Base-by-base conservation (phyloP, 1,284 basidiomycete genomes). In the Tetrapyrgos nigripes region DNA sequence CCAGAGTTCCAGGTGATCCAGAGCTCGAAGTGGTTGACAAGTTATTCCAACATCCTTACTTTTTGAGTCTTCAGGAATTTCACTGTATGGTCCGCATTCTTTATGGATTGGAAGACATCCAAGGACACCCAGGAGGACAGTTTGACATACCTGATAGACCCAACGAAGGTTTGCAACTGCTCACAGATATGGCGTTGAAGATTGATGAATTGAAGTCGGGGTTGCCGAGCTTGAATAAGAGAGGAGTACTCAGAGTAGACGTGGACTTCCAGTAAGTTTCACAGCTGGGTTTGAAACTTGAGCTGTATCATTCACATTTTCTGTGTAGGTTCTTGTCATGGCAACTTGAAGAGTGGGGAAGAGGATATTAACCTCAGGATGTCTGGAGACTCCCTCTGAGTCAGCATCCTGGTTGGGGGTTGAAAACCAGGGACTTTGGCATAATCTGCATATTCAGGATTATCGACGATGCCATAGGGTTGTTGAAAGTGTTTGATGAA, bases 111-210 rank as follows among this genome's bases (percentile, higher is more conserved):
- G 19, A 44, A 21, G 37, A 29, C 21, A 40, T 53, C 28, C n/a
- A 44, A 8, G 50, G 50, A 10, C 50, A 52, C 37, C 50, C 50
- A 43, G 37, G 19, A 24, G 33, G 13, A 40, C 40, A 33, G 50
- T 52, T 40, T 24, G 13, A 52, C 1, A n/a, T n/a, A n/a, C n/a
- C n/a, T n/a, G n/a, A n/a, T n/a, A 19, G 29, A 6, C 50, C 50
- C 2, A 52, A 52, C 19, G 23, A 35, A 21, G 50, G 33, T n/a
- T 31, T 19, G 17, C 11, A 35, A 13, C 31, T 33, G 6, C 13
- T 24, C 9, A 31, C 11, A 13, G 23, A 24, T 2, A 52, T 52
- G 50, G 21, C 8, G 24, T 8, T 23, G n/a, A 43, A 24, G 4
- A 52, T 40, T 9, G 19, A 31, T 3, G 50, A 52, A 23, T 52